A percentile compares a stretch with the other conserved stretches of the same genome.
Evolutionary conservation across 1,284 basidiomycete genomes (phyloP).

Genomic region (Jaminaea rosea): DNA sequence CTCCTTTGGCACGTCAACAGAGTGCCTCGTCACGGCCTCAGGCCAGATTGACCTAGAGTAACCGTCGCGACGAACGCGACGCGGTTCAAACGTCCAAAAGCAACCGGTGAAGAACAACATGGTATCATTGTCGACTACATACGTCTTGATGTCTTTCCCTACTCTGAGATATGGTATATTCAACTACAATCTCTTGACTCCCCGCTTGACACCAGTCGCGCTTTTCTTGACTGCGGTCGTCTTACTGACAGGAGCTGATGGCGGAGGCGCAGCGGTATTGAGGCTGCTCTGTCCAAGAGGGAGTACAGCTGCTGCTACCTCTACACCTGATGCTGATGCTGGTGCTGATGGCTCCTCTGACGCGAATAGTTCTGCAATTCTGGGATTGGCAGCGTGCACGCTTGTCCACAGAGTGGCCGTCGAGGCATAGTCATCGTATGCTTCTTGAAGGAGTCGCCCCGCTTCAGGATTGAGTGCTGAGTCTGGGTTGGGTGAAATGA

Average conservation of each 20-base stretch:
- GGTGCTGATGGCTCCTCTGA: background rate
- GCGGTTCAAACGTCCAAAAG: no score
- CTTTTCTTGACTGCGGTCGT: background rate
- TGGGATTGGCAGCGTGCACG: background rate
- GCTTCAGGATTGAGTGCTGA: constrained; percentile 90
- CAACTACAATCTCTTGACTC: background rate
- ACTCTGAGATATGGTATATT: no score
- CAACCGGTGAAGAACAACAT: no score
- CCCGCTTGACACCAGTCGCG: background rate
- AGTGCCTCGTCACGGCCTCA: no score
- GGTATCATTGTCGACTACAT: no score
- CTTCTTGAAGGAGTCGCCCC: constrained; percentile 69
- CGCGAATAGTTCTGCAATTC: background rate
- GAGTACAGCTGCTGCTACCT: background rate
- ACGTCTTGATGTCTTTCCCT: no score
- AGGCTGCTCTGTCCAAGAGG: background rate
- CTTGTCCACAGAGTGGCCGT: constrained; percentile 6
- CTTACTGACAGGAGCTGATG: background rate
- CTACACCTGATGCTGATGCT: background rate
- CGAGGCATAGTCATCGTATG: constrained; percentile 5
- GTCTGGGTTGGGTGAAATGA: constrained; percentile 93
- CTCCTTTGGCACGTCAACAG: no score
- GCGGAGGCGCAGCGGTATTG: background rate
- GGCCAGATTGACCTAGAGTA: no score
- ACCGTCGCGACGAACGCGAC: no score